Evolutionary conservation across 768 basidiomycete species (phyloP), one percentile per base, ranked within the genome.

Genomic region (Mycena metata): DNA sequence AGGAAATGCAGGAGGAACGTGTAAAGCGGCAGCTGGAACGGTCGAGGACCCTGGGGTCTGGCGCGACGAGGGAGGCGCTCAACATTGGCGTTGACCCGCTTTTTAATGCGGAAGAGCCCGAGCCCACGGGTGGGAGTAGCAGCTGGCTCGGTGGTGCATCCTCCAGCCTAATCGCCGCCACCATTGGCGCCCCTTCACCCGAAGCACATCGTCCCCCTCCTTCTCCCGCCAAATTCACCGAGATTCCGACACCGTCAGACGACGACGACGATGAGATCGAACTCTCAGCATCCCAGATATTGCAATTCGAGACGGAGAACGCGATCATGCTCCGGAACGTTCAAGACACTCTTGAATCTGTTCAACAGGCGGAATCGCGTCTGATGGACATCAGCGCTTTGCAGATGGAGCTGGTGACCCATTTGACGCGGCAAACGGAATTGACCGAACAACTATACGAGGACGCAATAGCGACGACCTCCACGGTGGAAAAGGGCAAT

Each of bases 261-360:
- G 89, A 90, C 55, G 94, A 94, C 60, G 90, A 91, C 43, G 91
- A 95, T 64, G 92, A 95, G 69, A 81, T 91, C 21, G 93, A 96
- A 75, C 84, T 98, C n/a, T 88, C 92, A 0, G 85, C 88, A 47
- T 95, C 93, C 6, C 95, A 96, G 77, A 94, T 98, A 61, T 89
- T 94, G 76, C 94, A 95, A 76, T 98, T 98, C 77, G 96, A 98
- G 81, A 82, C 87, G 12, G 97, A 99, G 79, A 98, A 98, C 76
- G 91, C 93, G 49, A 88, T 88, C 62, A 92, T 99, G 58, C 81
- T 99, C 42, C 90, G 90, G 72, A 87, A 87, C 54, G 95, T 95
- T 54, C 93, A 96, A 76, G 90, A 94, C 69, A 93, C 92, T 8
- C 85, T 99, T 36, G 91, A 92, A 72, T 91, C 94, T 4, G 94